Base-by-base conservation (phyloP, 441 rosid genomes). In the Corymbia citriodora region DNA sequence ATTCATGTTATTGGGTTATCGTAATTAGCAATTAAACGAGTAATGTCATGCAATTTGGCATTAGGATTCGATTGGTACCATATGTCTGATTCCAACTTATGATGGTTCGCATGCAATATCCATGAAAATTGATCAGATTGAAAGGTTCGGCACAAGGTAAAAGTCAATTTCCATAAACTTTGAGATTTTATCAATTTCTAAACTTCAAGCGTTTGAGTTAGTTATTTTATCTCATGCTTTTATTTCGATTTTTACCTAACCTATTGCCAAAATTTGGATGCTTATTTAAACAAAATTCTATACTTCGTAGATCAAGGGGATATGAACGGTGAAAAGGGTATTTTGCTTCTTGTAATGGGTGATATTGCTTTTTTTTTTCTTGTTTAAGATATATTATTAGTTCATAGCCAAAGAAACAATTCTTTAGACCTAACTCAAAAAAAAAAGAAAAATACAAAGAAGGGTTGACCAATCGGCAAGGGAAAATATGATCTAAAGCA, bases 61-160 rank as follows among this genome's bases (percentile, higher is more conserved):
- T 7, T 36, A 72, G 9, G 27, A 72, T 36, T 72, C 21, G 16
- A 9, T 74, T n/a, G 1, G 16, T 21, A 1, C 50, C 52, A 3
- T 40, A 8, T 0, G 2, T 40, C 0, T 12, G 8, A 74, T 40
- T 40, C 50, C 83, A 19, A 40, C 1, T 0, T 21, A 10, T 11
- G 50, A 72, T 13, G 17, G n/a, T 63, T 29, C 1, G 0, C 70
- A 13, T 29, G 68, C 49, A 18, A 72, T 19, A 19, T 18, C 14
- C 4, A 11, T 11, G 50, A 12, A 12, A 6, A 74, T 74, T 50
- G 12, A 40, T 74, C 1, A 0, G 11, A 74, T 40, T 0, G 16
- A 74, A 6, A 21, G 50, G 50, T 40, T 21, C 1, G 9, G 49
- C 49, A 16, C 15, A 5, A 40, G 40, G 27, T 74, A 74, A 74